Evolutionary conservation across 2,329 filamentous ascomycete species (phyloP), one percentile per base, ranked within the genome.

Genomic region (Blastomyces emzantsi): DNA sequence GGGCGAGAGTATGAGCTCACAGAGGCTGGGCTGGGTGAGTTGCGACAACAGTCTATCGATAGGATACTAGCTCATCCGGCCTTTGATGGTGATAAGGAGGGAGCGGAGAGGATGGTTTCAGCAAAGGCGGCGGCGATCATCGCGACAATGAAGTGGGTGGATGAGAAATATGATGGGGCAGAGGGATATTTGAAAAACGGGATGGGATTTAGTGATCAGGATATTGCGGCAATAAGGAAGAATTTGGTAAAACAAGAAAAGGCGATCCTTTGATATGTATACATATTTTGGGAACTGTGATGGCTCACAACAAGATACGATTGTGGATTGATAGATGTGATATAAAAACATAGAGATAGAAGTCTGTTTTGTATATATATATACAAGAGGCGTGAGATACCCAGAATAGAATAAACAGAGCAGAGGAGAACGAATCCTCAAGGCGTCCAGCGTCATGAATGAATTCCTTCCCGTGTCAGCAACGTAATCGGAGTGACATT

Each of bases 131-230:
- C 80, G 70, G 83, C 80, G 69, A 85, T 86, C 79, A 60, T 78
- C 19, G 76, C 73, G 4, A 78, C 77, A 51, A 67, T 85, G 62
- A 73, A 80, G 60, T 82, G 85, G 77, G 76, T 91, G 57, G 78
- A 82, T 58, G 74, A 78, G 36, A 79, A 82, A 65, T 88, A 85
- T 75, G 87, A 87, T 2, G 83, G 86, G 2, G 80, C 83, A 2
- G 86, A 90, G 71, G 75, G 75, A 17, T 92, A 90, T 74, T 77
- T 90, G 66, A 76, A 78, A 62, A 76, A 82, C 17, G 74, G 82
- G 41, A 87, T 87, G 70, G 81, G 85, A 15, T 71, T 91, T 45
- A 80, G 78, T 1, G 78, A 80, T 43, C 80, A 78, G 6, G 82
- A 85, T 65, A 78, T 90, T 62, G 78, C 78, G 65, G 76, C 71